Base-by-base conservation (phyloP, 176 grass and related monocot species). In the Paspalum notatum region DNA sequence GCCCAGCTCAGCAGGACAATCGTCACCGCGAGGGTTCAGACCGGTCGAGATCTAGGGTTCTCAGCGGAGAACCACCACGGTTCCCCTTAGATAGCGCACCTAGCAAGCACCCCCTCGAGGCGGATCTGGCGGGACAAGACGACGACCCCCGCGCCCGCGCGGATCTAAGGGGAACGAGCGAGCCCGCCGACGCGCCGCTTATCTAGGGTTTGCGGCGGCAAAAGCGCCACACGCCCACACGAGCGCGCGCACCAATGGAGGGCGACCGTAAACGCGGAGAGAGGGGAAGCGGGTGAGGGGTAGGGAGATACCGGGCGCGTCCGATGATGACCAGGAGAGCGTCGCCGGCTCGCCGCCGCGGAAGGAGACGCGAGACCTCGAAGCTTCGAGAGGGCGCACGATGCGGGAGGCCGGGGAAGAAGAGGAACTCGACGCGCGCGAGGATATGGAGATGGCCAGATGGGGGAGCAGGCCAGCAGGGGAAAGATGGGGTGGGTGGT, bases 181-280 rank as follows among this genome's bases (percentile, higher is more conserved):
- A 9, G 15, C 7, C 42, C 7, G 1, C 61, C 11, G 5, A 0
- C 8, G 24, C 6, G 21, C 9, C 1, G 65, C 52, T 7, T 0
- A 62, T 9, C 65, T 71, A 84, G 81, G 69, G 87, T 69, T 84
- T 75, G 54, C 32, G 1, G 18, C 17, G 53, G 69, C 20, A 52
- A 21, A 24, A 7, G 2, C 66, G 51, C 49, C 24, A 27, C 65
- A 26, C 75, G 57, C 43, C 49, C 24, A 27, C 65, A 26, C 75
- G 57, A 21, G 27, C 2, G 71, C 57, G 44, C 56, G 38, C 24
- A 12, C 12, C 2, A 17, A 17, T 12, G 45, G 16, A 45, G n/a
- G n/a, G n/a, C 1, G 12, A 6, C 37, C 58, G 27, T 42, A 18
- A 60, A 44, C 6, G 57, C 17, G 3, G 74, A 51, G 24, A 25